Conservation (phyloP, 1,284 basidiomycete genomes). For the Irpex sp. region DNA sequence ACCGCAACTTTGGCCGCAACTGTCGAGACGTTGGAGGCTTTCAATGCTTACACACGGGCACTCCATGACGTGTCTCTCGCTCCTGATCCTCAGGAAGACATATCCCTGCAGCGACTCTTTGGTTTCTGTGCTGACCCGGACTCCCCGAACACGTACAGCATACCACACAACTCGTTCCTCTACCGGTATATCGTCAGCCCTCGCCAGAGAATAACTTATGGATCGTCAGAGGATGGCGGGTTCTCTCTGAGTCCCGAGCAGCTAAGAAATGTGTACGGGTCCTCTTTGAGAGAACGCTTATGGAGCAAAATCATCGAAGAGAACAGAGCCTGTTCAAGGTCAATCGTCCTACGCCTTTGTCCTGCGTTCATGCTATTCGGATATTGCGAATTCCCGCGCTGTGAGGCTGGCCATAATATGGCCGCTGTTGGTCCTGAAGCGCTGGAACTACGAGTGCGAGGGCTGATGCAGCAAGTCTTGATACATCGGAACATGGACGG, state of each 20-base stretch:
- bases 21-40: conserved; percentile 28
- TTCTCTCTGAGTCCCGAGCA: not conserved
- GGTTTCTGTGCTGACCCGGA: conserved; percentile 28
- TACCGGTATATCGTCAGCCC: not conserved
- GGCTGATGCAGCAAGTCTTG: conserved; percentile 45
- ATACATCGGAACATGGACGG: conserved; percentile 31
- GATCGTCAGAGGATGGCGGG: not conserved
- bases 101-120: conserved; percentile 38
- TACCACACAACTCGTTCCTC: conserved; percentile 21
- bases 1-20: conserved; percentile 21
- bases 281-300: not conserved
- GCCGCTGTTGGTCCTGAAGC: conserved; percentile 17
- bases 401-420: conserved; percentile 27
- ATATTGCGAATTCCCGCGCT: conserved; percentile 29
- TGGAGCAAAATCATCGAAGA: conserved; percentile 28
- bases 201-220: not conserved
- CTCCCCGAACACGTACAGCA: conserved; percentile 24
- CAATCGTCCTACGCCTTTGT: conserved; percentile 38
- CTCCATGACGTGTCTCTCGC: conserved; percentile 19
- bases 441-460: conserved; percentile 38
- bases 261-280: not conserved
- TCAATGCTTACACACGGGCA: conserved; percentile 34
- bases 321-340: conserved; percentile 28
- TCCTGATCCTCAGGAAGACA: conserved; percentile 18
- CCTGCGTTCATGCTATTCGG: conserved; percentile 30